phyloP scores from a whole-genome alignment of 2,329 filamentous ascomycete genomes.

The Colletotrichum navitas region DNA sequence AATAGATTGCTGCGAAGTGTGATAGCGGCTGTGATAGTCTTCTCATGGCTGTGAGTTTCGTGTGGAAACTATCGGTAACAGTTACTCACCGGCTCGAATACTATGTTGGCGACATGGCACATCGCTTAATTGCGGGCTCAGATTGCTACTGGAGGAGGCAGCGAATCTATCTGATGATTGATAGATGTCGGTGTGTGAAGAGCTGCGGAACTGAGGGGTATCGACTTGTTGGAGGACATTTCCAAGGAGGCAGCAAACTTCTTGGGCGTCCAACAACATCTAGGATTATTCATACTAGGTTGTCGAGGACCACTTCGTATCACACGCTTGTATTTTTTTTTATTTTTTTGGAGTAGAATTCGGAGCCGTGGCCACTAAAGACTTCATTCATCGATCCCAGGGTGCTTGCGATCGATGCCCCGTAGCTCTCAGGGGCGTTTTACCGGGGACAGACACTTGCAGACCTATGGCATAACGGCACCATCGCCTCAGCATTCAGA shows the following conservation, averaged over 20 bases:
- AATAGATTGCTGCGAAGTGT: conserved; percentile 49
- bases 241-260: conserved; percentile 46
- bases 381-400: conserved; percentile 46
- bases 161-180: conserved; percentile 46
- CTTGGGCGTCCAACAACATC: not conserved
- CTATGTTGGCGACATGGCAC: conserved; percentile 45
- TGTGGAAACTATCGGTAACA: not conserved
- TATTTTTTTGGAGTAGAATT: conserved; percentile 21
- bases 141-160: conserved; percentile 46
- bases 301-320: conserved; percentile 15
- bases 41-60: not conserved
- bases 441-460: conserved; percentile 3
- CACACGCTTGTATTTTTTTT: conserved; percentile 15
- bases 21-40: conserved; percentile 47
- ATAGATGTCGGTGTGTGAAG: conserved; percentile 44
- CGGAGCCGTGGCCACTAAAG: conserved; percentile 30
- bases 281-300: no score
- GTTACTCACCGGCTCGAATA: conserved; percentile 45
- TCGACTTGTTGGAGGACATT: conserved; percentile 44
- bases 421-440: not conserved
- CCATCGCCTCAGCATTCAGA: not conserved
- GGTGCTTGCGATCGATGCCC: conserved; percentile 27
- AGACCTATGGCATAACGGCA: conserved; percentile 25
- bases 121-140: conserved; percentile 44
- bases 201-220: conserved; percentile 44